phyloP scores from a whole-genome alignment of 2,329 filamentous ascomycete species.

The Colletotrichum australisinense region DNA sequence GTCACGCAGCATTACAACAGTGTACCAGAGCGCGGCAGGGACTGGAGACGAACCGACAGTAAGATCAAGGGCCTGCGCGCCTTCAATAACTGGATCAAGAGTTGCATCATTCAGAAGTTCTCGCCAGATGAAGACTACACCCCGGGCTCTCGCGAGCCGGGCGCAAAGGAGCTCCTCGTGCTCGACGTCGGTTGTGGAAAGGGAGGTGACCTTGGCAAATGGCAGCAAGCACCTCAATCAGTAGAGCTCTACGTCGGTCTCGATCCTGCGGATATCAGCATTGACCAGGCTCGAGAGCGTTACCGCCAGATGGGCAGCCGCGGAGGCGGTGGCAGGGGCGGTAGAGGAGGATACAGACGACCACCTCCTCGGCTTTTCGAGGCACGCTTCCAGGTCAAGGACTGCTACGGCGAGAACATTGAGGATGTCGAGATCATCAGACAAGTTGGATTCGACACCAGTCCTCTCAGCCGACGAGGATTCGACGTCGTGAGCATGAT shows the following conservation, averaged over 20 bases:
- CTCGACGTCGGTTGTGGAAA: conserved; percentile 97
- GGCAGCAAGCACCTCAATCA: conserved; percentile 91
- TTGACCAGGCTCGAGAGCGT: conserved; percentile 88
- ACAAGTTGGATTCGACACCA: conserved; percentile 87
- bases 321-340: conserved; percentile 66
- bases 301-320: conserved; percentile 78
- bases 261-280: conserved; percentile 92
- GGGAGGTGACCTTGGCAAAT: conserved; percentile 94
- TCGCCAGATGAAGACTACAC: conserved; percentile 81
- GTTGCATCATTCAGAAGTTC: conserved; percentile 96
- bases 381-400: conserved; percentile 88
- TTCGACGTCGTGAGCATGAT: conserved; percentile 99
- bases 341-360: conserved; percentile 61
- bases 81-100: conserved; percentile 99
- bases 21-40: conserved; percentile 90
- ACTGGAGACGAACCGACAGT: conserved; percentile 94
- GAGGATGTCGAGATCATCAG: conserved; percentile 84
- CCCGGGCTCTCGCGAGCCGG: conserved; percentile 67
- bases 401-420: conserved; percentile 89
- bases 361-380: conserved; percentile 76
- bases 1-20: conserved; percentile 96
- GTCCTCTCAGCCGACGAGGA: conserved; percentile 78
- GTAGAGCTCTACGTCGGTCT: conserved; percentile 95
- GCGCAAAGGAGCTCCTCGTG: conserved; percentile 77
- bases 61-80: conserved; percentile 93